Conservation (phyloP, 371 early-diverging fungal species). For the Circinella minor region DNA sequence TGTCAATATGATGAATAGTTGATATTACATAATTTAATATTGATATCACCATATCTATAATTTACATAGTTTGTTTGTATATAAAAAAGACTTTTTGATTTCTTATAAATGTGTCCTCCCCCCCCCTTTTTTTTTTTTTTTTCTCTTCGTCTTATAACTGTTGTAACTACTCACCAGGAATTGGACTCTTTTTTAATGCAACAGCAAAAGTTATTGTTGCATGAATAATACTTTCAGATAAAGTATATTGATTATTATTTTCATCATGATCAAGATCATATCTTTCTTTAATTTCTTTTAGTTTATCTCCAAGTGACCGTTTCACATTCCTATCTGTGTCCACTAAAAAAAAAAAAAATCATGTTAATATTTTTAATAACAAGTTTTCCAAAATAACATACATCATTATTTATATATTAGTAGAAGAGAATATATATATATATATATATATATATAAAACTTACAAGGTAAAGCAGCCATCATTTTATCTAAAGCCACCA, state of each 20-base stretch:
- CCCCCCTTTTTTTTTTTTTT: background rate
- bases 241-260: constrained; percentile 15
- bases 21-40: constrained; percentile 46
- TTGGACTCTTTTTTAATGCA: constrained; percentile 69
- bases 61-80: no score
- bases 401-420: no score
- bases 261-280: constrained; percentile 20
- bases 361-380: background rate
- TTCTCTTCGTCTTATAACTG: background rate
- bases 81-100: background rate
- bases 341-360: constrained; percentile 27
- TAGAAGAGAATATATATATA: background rate
- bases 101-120: background rate
- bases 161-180: constrained; percentile 44
- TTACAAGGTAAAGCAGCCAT: constrained; percentile 58
- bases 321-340: constrained; percentile 51
- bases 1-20: constrained; percentile 51
- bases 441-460: constrained; percentile 9
- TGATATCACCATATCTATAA: constrained; percentile 46
- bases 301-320: constrained; percentile 40
- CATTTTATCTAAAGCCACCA: constrained; percentile 52
- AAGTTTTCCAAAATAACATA: no score
- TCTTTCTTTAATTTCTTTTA: constrained; percentile 29
- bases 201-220: constrained; percentile 48
- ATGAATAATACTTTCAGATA: constrained; percentile 13